Conservation (phyloP, 192 early-diverging fungal species). For the Globomyces pollinis-pini region DNA sequence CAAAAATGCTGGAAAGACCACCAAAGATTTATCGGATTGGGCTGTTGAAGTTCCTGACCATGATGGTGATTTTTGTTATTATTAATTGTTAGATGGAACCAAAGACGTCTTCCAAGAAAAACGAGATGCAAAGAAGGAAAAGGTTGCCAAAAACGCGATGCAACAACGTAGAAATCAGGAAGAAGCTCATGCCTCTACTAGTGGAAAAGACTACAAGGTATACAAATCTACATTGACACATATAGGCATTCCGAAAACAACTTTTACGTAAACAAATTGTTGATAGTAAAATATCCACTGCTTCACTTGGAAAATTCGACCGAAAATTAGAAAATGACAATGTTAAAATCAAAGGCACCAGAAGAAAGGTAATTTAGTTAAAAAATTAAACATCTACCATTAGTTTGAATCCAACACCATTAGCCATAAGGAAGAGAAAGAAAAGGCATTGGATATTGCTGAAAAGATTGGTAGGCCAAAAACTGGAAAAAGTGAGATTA, state of each 20-base stretch:
- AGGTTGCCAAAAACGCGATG: slow-evolving; percentile 80
- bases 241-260: slow-evolving; percentile 64
- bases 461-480: slow-evolving; percentile 1
- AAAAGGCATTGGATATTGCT: slow-evolving; percentile 11
- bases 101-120: slow-evolving; percentile 76
- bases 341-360: slow-evolving; percentile 58
- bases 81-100: slow-evolving; percentile 56
- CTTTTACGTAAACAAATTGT: slow-evolving; percentile 67
- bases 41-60: slow-evolving; percentile 82
- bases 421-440: background rate
- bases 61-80: slow-evolving; percentile 32
- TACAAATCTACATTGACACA: no score
- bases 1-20: slow-evolving; percentile 61
- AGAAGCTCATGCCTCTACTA: slow-evolving; percentile 57
- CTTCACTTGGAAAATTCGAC: slow-evolving; percentile 90
- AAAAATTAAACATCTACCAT: no score
- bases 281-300: slow-evolving; percentile 76
- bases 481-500: slow-evolving; percentile 1
- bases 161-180: slow-evolving; percentile 80
- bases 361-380: slow-evolving; percentile 22
- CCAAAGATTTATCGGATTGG: slow-evolving; percentile 75
- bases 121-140: slow-evolving; percentile 79
- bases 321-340: slow-evolving; percentile 69
- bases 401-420: slow-evolving; percentile 10
- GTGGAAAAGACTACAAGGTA: slow-evolving; percentile 28